Conservation (phyloP, 2,329 filamentous ascomycete species). For the Fusarium sp. region DNA sequence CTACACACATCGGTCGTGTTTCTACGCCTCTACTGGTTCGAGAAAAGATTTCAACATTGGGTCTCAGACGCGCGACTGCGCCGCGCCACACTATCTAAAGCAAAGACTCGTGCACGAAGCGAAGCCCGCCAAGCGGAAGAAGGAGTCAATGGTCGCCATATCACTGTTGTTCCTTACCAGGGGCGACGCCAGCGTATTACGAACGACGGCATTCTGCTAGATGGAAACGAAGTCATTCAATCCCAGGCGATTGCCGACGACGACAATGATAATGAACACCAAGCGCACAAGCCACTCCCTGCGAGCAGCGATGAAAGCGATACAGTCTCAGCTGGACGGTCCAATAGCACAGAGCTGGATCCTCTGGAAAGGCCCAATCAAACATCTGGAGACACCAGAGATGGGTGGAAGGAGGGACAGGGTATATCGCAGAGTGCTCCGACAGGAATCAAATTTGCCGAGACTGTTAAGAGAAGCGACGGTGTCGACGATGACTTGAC, state of each 20-base stretch:
- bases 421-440: conserved; percentile 33
- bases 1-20: conserved; percentile 91
- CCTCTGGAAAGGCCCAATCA: conserved; percentile 42
- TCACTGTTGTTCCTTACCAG: conserved; percentile 73
- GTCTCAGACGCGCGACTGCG: conserved; percentile 78
- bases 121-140: conserved; percentile 66
- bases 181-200: conserved; percentile 68
- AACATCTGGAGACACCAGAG: conserved; percentile 23
- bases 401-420: conserved; percentile 20
- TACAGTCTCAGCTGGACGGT: conserved; percentile 49
- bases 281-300: conserved; percentile 42
- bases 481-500: conserved; percentile 63
- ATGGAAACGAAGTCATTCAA: conserved; percentile 46
- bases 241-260: conserved; percentile 46
- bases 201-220: conserved; percentile 70
- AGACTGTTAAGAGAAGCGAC: conserved; percentile 73
- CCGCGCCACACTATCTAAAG: conserved; percentile 73
- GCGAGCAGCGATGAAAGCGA: conserved; percentile 57
- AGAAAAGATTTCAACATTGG: conserved; percentile 91
- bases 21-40: conserved; percentile 96
- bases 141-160: conserved; percentile 75
- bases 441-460: conserved; percentile 74
- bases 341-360: conserved; percentile 46
- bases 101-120: conserved; percentile 64
- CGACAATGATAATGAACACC: conserved; percentile 52